Evolutionary conservation across 2,329 filamentous ascomycete genomes (phyloP).

Genomic region (Aspergillus novofumigatus): DNA sequence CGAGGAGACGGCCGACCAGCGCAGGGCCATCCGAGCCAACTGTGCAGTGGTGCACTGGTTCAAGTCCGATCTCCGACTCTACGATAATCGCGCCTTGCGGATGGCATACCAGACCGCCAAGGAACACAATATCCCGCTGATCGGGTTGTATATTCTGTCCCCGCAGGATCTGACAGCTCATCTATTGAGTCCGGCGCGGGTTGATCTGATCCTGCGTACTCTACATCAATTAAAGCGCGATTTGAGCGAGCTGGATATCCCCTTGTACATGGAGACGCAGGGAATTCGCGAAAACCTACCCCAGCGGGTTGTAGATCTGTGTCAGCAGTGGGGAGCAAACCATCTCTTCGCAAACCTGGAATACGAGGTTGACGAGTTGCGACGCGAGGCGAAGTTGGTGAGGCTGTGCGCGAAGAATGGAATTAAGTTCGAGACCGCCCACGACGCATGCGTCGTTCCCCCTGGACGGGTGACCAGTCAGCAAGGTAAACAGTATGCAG

Average conservation of each 20-base stretch:
- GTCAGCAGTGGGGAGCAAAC: constrained; percentile 66
- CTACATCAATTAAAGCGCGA: constrained; percentile 63
- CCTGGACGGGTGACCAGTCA: constrained; percentile 66
- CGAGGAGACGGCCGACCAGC: constrained; percentile 53
- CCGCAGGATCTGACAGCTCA: constrained; percentile 84
- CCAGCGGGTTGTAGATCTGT: constrained; percentile 58
- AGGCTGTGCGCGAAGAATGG: constrained; percentile 57
- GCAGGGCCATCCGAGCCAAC: constrained; percentile 51
- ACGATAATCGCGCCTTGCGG: constrained; percentile 69
- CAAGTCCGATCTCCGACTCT: constrained; percentile 71
- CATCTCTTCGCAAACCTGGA: constrained; percentile 82
- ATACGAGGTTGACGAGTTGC: constrained; percentile 86
- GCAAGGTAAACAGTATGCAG: constrained; percentile 72
- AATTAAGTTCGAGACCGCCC: constrained; percentile 66
- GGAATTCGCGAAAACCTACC: constrained; percentile 62
- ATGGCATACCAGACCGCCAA: constrained; percentile 65
- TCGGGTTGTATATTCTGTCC: constrained; percentile 74
- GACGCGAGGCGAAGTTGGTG: constrained; percentile 68
- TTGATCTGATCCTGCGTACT: constrained; percentile 77
- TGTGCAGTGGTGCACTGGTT: constrained; percentile 83
- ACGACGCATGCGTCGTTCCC: constrained; percentile 78
- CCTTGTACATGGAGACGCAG: constrained; percentile 70
- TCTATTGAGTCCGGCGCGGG: constrained; percentile 64
- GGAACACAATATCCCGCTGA: constrained; percentile 64
- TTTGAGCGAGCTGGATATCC: constrained; percentile 68